Percentiles rank a stretch among this genome's conserved stretches.
phyloP scores from a whole-genome alignment of 169 alveolate species.

The Cryptosporidium canis region DNA sequence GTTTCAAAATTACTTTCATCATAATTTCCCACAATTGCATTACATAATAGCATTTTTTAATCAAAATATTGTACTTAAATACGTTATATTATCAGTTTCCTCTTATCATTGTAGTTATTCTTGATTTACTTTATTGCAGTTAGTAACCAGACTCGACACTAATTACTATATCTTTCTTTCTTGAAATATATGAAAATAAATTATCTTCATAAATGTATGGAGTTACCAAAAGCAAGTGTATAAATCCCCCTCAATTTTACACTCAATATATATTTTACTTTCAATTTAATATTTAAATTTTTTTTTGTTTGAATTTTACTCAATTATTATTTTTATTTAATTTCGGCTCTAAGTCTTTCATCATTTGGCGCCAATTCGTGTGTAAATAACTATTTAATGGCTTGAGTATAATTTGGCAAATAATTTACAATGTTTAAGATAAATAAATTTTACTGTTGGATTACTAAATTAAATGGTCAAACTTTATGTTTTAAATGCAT shows the following conservation, averaged over 20 bases:
- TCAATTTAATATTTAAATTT: not conserved
- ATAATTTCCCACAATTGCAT: constrained; percentile 59
- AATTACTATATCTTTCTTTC: not conserved
- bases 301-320: not conserved
- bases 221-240: not conserved
- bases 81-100: not conserved
- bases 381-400: constrained; percentile 8
- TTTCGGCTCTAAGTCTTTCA: constrained; percentile 5
- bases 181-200: not conserved
- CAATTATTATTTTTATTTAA: not conserved
- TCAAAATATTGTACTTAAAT: not conserved
- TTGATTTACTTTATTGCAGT: not conserved
- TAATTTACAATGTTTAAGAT: not conserved
- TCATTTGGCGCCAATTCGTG: constrained; percentile 61
- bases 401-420: not conserved
- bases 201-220: not conserved
- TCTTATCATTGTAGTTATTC: not conserved
- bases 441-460: no score
- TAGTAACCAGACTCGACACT: not conserved
- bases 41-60: constrained; percentile 21
- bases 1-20: not conserved
- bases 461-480: not conserved
- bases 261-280: not conserved
- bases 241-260: not conserved
- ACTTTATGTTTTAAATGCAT: not conserved